Evolutionary conservation across 176 grass and related monocot genomes (phyloP).

Genomic region (Eragrostis nindensis): DNA sequence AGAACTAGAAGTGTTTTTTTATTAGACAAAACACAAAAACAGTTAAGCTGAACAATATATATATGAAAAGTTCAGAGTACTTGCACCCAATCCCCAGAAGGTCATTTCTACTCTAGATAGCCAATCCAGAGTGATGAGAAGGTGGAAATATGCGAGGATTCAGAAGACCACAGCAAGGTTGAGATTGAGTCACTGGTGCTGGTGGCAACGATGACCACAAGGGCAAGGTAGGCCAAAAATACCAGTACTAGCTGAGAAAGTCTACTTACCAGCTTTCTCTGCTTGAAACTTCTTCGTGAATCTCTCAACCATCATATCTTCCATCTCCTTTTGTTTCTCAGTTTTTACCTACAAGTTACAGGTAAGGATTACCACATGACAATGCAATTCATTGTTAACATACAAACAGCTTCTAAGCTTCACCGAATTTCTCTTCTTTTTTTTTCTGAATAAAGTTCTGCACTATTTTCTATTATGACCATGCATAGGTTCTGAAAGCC

Average conservation of each 20-base stretch:
- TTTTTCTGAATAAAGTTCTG: neutral
- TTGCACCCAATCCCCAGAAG: too few relatives aligned
- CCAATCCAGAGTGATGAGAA: too few relatives aligned
- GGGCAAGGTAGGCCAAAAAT: too few relatives aligned
- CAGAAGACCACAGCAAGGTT: too few relatives aligned
- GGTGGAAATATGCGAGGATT: too few relatives aligned
- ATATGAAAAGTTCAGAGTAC: too few relatives aligned
- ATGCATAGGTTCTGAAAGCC: neutral
- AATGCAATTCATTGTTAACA: neutral
- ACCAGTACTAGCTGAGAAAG: neutral
- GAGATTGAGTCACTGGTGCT: too few relatives aligned
- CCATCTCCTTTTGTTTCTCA: constrained; percentile 35
- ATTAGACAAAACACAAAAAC: too few relatives aligned
- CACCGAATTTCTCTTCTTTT: neutral
- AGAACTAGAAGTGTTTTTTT: neutral
- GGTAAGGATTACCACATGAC: neutral
- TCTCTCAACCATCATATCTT: constrained; percentile 38
- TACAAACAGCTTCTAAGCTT: neutral
- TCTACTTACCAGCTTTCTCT: constrained; percentile 48
- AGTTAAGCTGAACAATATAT: too few relatives aligned
- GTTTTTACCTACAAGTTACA: constrained; percentile 36
- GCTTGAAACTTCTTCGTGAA: constrained; percentile 47
- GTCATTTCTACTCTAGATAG: too few relatives aligned
- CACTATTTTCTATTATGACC: neutral
- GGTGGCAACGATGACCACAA: too few relatives aligned